These are phyloP conservation scores for Aspergillus sergii DNA, from an alignment of 2,329 filamentous ascomycete species.

Conservation along the genomic window DNA sequence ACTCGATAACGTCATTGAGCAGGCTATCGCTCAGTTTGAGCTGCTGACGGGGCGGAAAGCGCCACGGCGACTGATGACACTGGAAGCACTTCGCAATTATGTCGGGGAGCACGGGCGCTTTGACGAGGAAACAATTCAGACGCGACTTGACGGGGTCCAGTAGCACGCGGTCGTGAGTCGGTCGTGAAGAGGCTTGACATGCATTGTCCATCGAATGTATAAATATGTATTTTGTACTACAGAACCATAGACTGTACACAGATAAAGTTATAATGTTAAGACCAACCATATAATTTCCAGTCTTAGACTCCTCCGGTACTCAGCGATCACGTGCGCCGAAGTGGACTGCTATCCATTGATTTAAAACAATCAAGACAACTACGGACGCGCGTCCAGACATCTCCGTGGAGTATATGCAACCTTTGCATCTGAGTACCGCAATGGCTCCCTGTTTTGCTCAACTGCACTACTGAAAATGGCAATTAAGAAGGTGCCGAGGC, in stretches of 20 bases:
- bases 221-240: neutral
- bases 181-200: neutral
- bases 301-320: neutral
- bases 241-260: neutral
- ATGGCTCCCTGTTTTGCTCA: constrained; percentile 4
- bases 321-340: neutral
- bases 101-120: constrained; percentile 37
- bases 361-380: neutral
- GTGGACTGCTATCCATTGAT: neutral
- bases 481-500: constrained; percentile 14
- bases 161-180: neutral
- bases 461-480: constrained; percentile 8
- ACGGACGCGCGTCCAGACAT: constrained; percentile 8
- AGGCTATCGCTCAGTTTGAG: constrained; percentile 81
- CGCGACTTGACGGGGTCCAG: constrained; percentile 33
- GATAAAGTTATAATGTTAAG: neutral
- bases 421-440: neutral
- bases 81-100: constrained; percentile 56
- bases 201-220: neutral
- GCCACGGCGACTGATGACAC: constrained; percentile 70
- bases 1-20: constrained; percentile 74
- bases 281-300: neutral
- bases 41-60: constrained; percentile 75
- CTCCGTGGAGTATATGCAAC: neutral
- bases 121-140: constrained; percentile 42